Evolutionary conservation across 1,284 basidiomycete species (phyloP), one percentile per base, ranked within the genome.

Genomic region (Naganishia cerealis): DNA sequence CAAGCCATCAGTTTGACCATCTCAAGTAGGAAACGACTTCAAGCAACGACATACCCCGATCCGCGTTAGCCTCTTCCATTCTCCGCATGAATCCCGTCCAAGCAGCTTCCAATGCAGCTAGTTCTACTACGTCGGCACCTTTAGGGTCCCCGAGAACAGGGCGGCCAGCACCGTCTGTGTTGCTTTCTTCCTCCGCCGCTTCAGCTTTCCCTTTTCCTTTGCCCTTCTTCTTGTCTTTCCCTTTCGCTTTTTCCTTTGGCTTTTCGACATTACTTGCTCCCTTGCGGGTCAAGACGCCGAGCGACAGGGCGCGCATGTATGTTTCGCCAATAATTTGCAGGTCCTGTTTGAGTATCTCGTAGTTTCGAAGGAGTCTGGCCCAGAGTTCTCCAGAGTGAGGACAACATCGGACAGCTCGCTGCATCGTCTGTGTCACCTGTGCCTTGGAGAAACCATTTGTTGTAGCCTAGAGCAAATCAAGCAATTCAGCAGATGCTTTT

Each of bases 341-440:
- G 16, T 62, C 65, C n/a, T 65, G 65, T 52, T 33, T 48, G 3
- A 52, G 59, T 4, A 61, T 42, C 50, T 71, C 70, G 21, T 68
- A 61, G 26, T 61, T 29, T 18, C 71, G 65, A 1, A 70, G 43
- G n/a, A 71, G 40, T 15, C 58, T 36, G 21, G 52, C 59, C 78
- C 78, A 80, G 12, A 71, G 50, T 8, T 73, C 68, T 2, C 76
- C 77, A 42, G 70, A 73, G 1, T 70, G 67, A 2, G 79, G 77
- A 58, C 79, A 80, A 12, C 77, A 79, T 52, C 77, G 67, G 5
- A 72, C 70, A 1, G 75, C 76, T 6, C 75, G 71, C 4, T 57
- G 59, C 53, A 66, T 57, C 6, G 58, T 65, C 26, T 58, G 50
- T 1, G 59, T 56, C 46, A 59, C 56, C n/a, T 67, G 65, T 24